These are phyloP conservation scores for Erysimum cheiranthoides DNA, from an alignment of 345 rosid species.

Conservation along the genomic window DNA sequence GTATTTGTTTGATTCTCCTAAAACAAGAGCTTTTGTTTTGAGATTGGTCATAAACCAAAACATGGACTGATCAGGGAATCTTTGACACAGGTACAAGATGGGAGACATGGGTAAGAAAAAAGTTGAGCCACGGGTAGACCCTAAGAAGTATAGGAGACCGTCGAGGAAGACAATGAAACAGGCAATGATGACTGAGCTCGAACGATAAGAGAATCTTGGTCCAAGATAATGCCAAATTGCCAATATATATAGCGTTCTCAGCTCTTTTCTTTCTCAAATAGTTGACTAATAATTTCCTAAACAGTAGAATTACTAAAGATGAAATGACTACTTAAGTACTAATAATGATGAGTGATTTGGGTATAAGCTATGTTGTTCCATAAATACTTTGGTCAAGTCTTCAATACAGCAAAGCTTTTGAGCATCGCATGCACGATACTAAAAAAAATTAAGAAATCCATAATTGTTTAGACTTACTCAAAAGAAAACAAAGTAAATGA, in stretches of 20 bases:
- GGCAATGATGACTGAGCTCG: conserved; percentile 56
- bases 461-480: too few species aligned
- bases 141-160: conserved; percentile 76
- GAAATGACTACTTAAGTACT: too few species aligned
- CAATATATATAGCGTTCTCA: too few species aligned
- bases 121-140: conserved; percentile 76
- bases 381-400: not conserved
- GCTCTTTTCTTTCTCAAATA: too few species aligned
- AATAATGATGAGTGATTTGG: too few species aligned
- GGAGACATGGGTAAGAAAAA: conserved; percentile 76
- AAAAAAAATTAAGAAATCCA: too few species aligned
- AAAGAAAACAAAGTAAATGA: not conserved
- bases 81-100: conserved; percentile 61
- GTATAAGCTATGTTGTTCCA: not conserved
- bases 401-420: not conserved
- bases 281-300: too few species aligned
- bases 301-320: too few species aligned
- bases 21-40: not conserved
- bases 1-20: conserved; percentile 44
- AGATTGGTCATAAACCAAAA: not conserved
- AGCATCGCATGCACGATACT: too few species aligned
- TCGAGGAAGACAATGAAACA: conserved; percentile 81
- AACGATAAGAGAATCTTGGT: too few species aligned
- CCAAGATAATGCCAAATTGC: too few species aligned
- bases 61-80: not conserved